Evolutionary conservation across 768 basidiomycete genomes (phyloP), one percentile per base, ranked within the genome.

Genomic region (Agrocybe praecox): DNA sequence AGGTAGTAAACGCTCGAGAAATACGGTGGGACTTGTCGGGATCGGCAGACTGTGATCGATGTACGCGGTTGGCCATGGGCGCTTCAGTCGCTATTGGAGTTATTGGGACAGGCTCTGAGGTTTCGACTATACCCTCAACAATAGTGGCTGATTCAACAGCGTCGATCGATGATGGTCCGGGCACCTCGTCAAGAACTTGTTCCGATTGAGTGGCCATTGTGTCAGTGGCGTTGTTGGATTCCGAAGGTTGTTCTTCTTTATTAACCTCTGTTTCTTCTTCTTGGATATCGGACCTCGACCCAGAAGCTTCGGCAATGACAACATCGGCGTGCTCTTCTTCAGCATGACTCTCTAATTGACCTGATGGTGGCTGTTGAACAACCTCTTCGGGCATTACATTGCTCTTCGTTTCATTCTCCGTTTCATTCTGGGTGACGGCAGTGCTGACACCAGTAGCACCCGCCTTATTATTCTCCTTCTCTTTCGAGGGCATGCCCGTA

Each of bases 21-120:
- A 87, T 69, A 45, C 83, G 80, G 19, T 76, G 75, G 19, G 81
- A 74, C 62, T 78, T 86, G 70, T 86, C 87, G 7, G 89, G 89
- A 67, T 92, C 90, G 9, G 86, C 90, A 9, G 92, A 94, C 56
- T 90, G 90, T 6, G 92, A 92, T 19, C 92, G 89, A 40, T 82
- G 86, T 47, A 90, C 79, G 42, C 88, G 77, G 49, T 55, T 53
- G 64, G 24, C 74, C 36, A 40, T 72, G 67, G 34, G 69, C 43
- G 26, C 72, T 73, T 55, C 59, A 40, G 73, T 52, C 2, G 76
- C 72, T 14, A 75, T 59, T 6, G 81, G 76, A n/a, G 81, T 78
- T 22, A 71, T 63, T 5, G 69, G 66, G 19, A 58, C 51, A 10
- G 59, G 62, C 42, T 54, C 57, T 19, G 29, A 17, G 7, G 47